Evolutionary conservation across 805 yeast genomes (phyloP).

Genomic region (Candida xyloterini): DNA sequence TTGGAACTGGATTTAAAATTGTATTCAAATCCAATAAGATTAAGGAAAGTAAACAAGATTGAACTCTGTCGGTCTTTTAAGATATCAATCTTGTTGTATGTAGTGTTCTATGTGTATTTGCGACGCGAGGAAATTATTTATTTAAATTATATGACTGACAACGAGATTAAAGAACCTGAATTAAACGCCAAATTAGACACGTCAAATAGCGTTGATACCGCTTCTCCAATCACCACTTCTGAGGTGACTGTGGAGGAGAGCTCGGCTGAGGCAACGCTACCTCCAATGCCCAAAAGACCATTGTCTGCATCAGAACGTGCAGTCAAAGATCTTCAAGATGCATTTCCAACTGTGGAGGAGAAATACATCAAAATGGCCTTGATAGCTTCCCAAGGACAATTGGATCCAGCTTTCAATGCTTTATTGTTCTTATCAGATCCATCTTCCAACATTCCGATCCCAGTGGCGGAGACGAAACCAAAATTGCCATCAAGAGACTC

Average conservation of each 20-base stretch:
- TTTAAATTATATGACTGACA: constrained; percentile 48
- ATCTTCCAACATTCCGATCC: constrained; percentile 50
- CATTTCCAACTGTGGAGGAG: constrained; percentile 78
- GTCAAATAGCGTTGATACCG: constrained; percentile 1
- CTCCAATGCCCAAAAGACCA: constrained; percentile 59
- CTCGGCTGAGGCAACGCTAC: constrained; percentile 29
- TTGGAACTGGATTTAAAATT: background rate
- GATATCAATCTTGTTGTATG: background rate
- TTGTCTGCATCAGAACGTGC: constrained; percentile 54
- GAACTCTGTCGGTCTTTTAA: background rate
- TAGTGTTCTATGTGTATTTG: background rate
- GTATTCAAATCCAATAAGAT: background rate
- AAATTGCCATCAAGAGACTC: constrained; percentile 33
- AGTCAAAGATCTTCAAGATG: constrained; percentile 66
- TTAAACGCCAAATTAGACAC: constrained; percentile 1
- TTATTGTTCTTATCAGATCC: constrained; percentile 79
- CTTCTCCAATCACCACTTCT: background rate
- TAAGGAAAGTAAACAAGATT: constrained; percentile 1
- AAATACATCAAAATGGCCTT: constrained; percentile 71
- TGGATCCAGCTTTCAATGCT: constrained; percentile 89
- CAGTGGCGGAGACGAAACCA: constrained; percentile 34
- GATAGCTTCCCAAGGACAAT: constrained; percentile 77
- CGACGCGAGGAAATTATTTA: constrained; percentile 8
- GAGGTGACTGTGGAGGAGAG: background rate
- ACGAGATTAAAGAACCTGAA: background rate